Base-by-base conservation (phyloP, 345 rosid genomes). In the Crucihimalaya himalaica region DNA sequence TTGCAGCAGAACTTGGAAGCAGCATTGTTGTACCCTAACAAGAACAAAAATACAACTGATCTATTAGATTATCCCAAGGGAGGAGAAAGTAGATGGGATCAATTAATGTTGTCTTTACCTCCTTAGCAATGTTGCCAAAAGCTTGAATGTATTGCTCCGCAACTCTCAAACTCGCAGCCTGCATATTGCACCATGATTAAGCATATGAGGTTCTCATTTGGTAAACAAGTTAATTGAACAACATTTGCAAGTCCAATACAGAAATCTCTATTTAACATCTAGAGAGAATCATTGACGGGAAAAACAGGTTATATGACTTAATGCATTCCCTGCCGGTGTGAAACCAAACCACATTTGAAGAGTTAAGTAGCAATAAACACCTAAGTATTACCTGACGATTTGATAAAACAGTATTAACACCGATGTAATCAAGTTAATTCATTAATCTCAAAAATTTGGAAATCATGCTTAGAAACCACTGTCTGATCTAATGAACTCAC, bases 131-230 rank as follows among this genome's bases (percentile, higher is more conserved):
- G 43, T 95, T 86, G 53, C 97, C 78, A 34, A 92, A 95, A 40
- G 99, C 97, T 4, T 83, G 81, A 68, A 92, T 68, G 68, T 95
- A 95, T 64, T 88, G 96, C 71, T 90, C 97, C 11, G 98, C 97
- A 68, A 90, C 68, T 80, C 83, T 95, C 81, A 77, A 37, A 70
- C 96, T 86, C 19, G 97, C 97, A 19, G 97, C 97, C 97, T 95
- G 92, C 71, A 80, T 11, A 59, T 45, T 35, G 50, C 47, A 73
- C 23, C 70, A 69, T 6, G 60, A 72, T 42, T 21, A 55, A 73
- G n/a, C 57, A 62, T 35, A 59, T 31, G 48, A 46, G 13, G 1
- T 34, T 15, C 8, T 11, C 35, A 12, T 68, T 52, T 68, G 8
- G 4, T 42, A 23, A 63, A 32, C 16, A 34, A 45, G 56, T 16